Evolutionary conservation across 2,329 filamentous ascomycete species (phyloP), one percentile per base, ranked within the genome.

Genomic region (Ceratocystis cacaofunesta): DNA sequence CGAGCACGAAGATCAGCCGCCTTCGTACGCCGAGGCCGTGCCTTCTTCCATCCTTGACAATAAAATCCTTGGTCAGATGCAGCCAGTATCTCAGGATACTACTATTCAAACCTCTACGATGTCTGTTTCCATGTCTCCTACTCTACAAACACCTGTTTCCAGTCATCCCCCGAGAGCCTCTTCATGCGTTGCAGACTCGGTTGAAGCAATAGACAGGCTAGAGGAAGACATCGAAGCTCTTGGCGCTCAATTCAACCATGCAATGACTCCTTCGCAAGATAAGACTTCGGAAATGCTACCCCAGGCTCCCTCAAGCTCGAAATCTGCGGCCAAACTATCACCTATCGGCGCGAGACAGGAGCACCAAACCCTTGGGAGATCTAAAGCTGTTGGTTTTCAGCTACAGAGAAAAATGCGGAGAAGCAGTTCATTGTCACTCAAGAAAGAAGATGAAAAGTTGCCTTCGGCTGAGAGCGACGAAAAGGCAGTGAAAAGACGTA

Each of bases 171-270:
- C 76, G 12, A 74, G 68, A 48, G 69, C 72, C 58, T 71, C 73
- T 46, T 72, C 78, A 30, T 79, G 82, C 19, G 86, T 86, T 62
- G 84, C 86, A 70, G 84, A 86, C 71, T 85, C 83, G 1, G 74
- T 86, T 7, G 83, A 85, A 71, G 83, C 82, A 68, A 75, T 86
- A 22, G 84, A 86, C 70, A 76, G 77, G 67, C 76, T 86, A 17
- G 83, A 86, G 69, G 84, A 86, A 41, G 78, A 85, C 62, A 76
- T 86, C 8, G 83, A 86, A 69, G 81, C 78, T 1, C 75, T 84
- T 43, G 71, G 75, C 62, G 65, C 44, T 44, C 67, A 66, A 17
- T 64, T 65, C 28, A 57, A 61, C 22, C 2, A 73, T 77, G 68
- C 61, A 6, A 64, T 63, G 52, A 64, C 61, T 22, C 52, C 66